Evolutionary conservation across 2,329 filamentous ascomycete species (phyloP).

Genomic region (Iodosphaeria phyllophila): DNA sequence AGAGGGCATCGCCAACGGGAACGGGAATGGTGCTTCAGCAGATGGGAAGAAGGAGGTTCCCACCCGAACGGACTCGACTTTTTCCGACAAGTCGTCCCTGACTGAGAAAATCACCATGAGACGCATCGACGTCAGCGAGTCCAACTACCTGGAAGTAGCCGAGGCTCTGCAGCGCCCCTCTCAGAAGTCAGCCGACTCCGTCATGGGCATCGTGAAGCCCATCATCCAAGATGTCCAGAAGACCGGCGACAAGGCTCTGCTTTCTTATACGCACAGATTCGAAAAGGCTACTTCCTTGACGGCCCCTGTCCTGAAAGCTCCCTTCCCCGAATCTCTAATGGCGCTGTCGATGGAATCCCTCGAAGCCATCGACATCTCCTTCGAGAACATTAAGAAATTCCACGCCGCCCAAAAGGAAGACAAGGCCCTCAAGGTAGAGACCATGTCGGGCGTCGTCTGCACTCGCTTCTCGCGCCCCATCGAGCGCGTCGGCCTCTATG

Average conservation of each 20-base stretch:
- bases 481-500: slow-evolving; percentile 88
- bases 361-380: slow-evolving; percentile 83
- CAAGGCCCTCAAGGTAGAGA: slow-evolving; percentile 71
- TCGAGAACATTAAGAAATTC: slow-evolving; percentile 87
- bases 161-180: slow-evolving; percentile 73
- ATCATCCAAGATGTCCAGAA: slow-evolving; percentile 78
- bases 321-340: slow-evolving; percentile 77
- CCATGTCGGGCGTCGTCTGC: slow-evolving; percentile 93
- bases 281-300: slow-evolving; percentile 86
- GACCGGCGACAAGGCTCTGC: slow-evolving; percentile 70
- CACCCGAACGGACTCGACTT: slow-evolving; percentile 16
- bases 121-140: slow-evolving; percentile 50
- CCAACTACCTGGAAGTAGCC: slow-evolving; percentile 44
- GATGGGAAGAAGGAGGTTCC: slow-evolving; percentile 16
- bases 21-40: no score
- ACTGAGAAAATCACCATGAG: slow-evolving; percentile 59
- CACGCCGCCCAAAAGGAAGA: slow-evolving; percentile 80
- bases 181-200: slow-evolving; percentile 85
- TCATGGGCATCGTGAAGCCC: slow-evolving; percentile 75
- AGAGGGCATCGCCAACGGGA: slow-evolving; percentile 45
- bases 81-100: slow-evolving; percentile 19
- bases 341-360: slow-evolving; percentile 66
- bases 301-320: slow-evolving; percentile 75
- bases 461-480: slow-evolving; percentile 85
- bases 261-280: slow-evolving; percentile 94